Evolutionary conservation across 202 grass and related monocot genomes (phyloP).

Genomic region (Cymbopogon flexuosus): DNA sequence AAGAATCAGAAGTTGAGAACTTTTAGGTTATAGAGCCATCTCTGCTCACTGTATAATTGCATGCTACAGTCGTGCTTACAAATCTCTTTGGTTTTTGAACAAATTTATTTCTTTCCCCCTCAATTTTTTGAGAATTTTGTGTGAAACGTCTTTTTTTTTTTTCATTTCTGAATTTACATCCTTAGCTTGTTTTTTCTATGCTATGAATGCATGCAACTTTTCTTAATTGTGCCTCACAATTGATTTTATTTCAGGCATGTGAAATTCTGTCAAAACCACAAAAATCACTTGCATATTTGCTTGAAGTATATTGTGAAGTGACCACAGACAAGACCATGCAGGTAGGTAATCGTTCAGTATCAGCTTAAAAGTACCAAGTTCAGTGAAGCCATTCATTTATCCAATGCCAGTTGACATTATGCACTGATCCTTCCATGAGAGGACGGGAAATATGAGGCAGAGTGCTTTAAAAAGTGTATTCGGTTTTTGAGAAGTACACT

Average conservation of each 20-base stretch:
- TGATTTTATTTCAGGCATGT: conserved; percentile 65
- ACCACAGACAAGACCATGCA: conserved; percentile 87
- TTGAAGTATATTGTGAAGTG: conserved; percentile 88
- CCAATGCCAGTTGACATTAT: neutral
- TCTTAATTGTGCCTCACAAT: conserved; percentile 2
- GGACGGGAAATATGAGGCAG: neutral
- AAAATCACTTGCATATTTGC: conserved; percentile 94
- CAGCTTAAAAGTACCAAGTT: conserved; percentile 7
- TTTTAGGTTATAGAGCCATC: neutral
- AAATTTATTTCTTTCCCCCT: neutral
- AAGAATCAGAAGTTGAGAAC: neutral
- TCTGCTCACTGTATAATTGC: neutral
- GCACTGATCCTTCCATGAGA: neutral
- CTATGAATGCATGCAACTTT: neutral
- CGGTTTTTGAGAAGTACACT: neutral
- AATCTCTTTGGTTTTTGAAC: conserved; percentile 1
- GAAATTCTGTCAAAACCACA: conserved; percentile 85
- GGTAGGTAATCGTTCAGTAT: conserved; percentile 36
- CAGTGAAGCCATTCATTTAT: neutral
- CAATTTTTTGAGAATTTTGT: neutral
- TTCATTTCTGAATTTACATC: neutral
- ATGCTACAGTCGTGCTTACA: neutral
- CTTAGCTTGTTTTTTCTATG: neutral
- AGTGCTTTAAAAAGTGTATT: neutral
- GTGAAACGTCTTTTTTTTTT: neutral